These are phyloP conservation scores for Parsonsia alboflavescens DNA, from an alignment of 257 asterid genomes.

Conservation along the genomic window DNA sequence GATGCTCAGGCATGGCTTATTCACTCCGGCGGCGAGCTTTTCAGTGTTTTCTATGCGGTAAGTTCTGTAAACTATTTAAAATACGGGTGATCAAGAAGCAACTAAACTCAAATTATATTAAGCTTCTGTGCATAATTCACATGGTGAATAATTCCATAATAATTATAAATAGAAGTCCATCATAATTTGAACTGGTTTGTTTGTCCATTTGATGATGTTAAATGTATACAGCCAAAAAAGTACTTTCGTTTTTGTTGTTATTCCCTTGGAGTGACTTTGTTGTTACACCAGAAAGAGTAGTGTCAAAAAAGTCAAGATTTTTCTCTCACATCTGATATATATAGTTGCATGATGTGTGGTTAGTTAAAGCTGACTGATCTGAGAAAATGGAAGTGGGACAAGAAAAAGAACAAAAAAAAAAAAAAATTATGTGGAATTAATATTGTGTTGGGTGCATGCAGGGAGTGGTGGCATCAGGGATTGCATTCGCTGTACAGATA, in stretches of 20 bases:
- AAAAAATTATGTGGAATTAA: background rate
- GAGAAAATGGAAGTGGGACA: constrained; percentile 22
- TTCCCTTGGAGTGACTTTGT: background rate
- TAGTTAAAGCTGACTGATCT: constrained; percentile 22
- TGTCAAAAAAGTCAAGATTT: background rate
- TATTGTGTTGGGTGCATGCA: constrained; percentile 24
- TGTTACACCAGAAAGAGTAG: background rate
- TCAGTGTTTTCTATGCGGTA: constrained; percentile 94
- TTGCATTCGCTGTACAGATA: constrained; percentile 98
- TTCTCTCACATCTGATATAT: background rate
- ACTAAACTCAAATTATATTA: too few species aligned
- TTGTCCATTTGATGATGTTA: too few species aligned
- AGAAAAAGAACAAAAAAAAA: too few species aligned
- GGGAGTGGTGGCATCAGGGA: constrained; percentile 99
- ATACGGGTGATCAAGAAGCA: too few species aligned
- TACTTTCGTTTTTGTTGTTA: background rate
- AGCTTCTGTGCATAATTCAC: too few species aligned
- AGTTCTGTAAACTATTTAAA: constrained; percentile 2
- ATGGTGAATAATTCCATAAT: too few species aligned
- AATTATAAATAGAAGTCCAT: too few species aligned
- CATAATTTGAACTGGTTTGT: too few species aligned
- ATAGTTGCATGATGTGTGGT: constrained; percentile 14
- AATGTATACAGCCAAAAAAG: too few species aligned
- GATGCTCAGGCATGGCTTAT: constrained; percentile 86
- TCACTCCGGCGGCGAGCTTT: constrained; percentile 80